Percentiles rank a stretch among this genome's conserved stretches.
Conservation (phyloP, 2,329 filamentous ascomycete genomes). For the Harringtonia aguacate region DNA sequence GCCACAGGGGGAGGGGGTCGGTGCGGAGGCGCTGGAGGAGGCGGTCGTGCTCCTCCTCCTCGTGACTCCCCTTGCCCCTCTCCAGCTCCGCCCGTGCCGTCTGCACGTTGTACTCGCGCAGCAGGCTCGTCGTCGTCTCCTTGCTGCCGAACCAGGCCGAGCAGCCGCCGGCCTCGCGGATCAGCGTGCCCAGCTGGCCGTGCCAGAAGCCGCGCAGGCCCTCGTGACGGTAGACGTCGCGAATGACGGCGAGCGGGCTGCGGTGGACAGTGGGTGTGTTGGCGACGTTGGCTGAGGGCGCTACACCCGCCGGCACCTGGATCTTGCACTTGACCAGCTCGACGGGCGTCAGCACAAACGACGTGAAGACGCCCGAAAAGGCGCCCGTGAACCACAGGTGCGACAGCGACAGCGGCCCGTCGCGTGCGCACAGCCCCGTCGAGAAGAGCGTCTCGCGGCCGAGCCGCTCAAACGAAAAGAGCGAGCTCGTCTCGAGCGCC, state of each 20-base stretch:
- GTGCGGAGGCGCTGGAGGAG: conserved; percentile 29
- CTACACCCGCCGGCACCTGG: conserved; percentile 56
- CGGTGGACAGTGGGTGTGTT: conserved; percentile 20
- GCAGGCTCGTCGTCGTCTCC: conserved; percentile 64
- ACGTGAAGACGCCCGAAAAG: conserved; percentile 79
- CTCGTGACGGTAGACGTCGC: conserved; percentile 70
- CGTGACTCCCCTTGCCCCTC: too few species aligned
- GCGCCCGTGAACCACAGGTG: conserved; percentile 73
- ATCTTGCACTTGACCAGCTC: conserved; percentile 98
- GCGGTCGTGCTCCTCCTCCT: conserved; percentile 20
- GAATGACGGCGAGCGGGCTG: conserved; percentile 60
- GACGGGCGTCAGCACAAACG: conserved; percentile 83
- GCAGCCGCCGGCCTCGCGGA: conserved; percentile 85
- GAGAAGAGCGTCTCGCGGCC: conserved; percentile 56
- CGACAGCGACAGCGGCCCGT: conserved; percentile 58
- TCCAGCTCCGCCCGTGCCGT: conserved; percentile 25
- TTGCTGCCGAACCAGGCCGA: conserved; percentile 94
- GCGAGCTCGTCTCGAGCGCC: conserved; percentile 79
- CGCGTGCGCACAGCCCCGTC: conserved; percentile 34
- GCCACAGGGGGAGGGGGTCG: conserved; percentile 62
- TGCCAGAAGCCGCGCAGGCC: conserved; percentile 88
- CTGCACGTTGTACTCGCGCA: conserved; percentile 46
- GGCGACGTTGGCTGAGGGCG: conserved; percentile 13
- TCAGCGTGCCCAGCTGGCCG: conserved; percentile 84
- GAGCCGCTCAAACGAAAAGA: conserved; percentile 85